Evolutionary conservation across 305 asterid genomes (phyloP), one percentile per base, ranked within the genome.

Genomic region (Plantago rigida): DNA sequence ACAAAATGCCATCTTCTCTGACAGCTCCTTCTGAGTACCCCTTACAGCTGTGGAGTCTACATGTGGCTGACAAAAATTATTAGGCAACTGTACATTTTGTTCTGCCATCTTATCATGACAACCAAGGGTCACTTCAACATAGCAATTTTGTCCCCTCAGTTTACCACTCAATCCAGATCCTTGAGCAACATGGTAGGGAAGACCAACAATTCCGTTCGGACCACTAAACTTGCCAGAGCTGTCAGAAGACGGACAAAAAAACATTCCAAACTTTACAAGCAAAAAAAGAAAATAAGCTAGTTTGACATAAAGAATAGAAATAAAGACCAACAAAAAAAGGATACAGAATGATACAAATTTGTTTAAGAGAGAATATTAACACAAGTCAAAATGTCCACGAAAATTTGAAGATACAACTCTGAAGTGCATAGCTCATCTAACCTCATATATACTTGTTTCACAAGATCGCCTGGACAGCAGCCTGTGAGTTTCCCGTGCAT

Each of bases 401-500:
- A 67, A 57, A 9, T 24, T 39, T 28, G 65, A 62, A 45, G 54
- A 50, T 57, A 44, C 13, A 9, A 36, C 39, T 50, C 55, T 41
- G 13, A 46, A 59, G 65, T 62, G 49, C 56, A 67, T 13, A 54
- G 51, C 28, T 48, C 44, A 62, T 69, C 72, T 62, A 62, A 92
- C 99, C 99, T 84, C 79, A 89, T 78, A 77, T 87, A 86, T 28
- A 93, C 96, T 78, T 93, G 95, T 74, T 93, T 93, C 81, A 89
- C 99, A 62, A 93, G 91, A 80, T 93, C 97, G 46, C 84, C 84
- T 44, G 99, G 96, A 72, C 95, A 89, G 68, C 82, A 79, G 69
- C 99, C 97, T 26, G 84, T 82, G 64, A 93, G 97, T 77, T 80
- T 87, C 77, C 99, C 99, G 65, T 82, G 89, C 97, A 93, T 93